Conservation (phyloP, 176 grass and related monocot genomes). For the Carex cristatella region DNA sequence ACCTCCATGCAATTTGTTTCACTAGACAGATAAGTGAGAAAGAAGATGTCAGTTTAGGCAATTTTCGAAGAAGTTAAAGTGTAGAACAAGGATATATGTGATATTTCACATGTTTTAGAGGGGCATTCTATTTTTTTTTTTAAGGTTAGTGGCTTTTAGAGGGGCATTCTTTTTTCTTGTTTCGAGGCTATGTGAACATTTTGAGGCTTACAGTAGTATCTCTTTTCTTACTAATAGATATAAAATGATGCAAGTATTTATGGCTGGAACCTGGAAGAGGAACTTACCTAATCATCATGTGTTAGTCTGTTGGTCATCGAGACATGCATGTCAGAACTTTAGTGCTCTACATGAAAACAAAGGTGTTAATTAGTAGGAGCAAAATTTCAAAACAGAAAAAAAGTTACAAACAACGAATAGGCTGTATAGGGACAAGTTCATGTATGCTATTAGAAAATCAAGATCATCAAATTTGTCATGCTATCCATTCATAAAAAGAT, state of each 20-base stretch:
- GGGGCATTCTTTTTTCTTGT: not conserved
- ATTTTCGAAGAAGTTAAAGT: not conserved
- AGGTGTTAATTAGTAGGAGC: not conserved
- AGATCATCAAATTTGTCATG: not conserved
- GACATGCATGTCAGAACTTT: not conserved
- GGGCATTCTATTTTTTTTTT: too few relatives aligned
- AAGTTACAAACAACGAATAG: not conserved
- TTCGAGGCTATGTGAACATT: not conserved
- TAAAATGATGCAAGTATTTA: not conserved
- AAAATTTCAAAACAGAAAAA: not conserved
- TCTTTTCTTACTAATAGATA: not conserved
- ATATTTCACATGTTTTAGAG: not conserved
- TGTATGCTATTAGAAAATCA: not conserved
- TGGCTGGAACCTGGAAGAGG: not conserved
- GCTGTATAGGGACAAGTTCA: not conserved
- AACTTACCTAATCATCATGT: conserved; percentile 5
- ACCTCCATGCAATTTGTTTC: not conserved
- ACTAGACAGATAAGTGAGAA: not conserved
- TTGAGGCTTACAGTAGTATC: not conserved
- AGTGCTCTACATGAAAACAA: not conserved
- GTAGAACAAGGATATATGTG: too few relatives aligned
- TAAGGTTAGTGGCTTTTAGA: too few relatives aligned
- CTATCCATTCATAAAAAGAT: not conserved
- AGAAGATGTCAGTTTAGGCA: not conserved
- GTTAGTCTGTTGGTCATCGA: not conserved